Evolutionary conservation across 805 yeast species (phyloP).

Genomic region (Metschnikowia lunata): DNA sequence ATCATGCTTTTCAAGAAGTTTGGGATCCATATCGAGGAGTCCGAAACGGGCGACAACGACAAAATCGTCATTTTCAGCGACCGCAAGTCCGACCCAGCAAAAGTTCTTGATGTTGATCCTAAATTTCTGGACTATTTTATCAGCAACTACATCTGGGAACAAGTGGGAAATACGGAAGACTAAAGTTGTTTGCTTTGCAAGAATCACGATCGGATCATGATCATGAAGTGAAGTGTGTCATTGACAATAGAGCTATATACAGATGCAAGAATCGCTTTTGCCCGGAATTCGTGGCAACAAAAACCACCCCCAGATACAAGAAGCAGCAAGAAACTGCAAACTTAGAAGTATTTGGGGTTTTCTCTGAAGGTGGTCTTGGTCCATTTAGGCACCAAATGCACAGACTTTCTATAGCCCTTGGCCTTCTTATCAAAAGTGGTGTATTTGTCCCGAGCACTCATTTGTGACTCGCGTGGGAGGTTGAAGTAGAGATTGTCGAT

Average conservation of each 20-base stretch:
- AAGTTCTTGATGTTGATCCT: constrained; percentile 47
- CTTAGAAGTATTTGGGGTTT: constrained; percentile 66
- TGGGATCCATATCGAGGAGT: constrained; percentile 49
- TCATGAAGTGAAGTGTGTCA: no score
- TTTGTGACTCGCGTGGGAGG: constrained; percentile 76
- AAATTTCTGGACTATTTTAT: constrained; percentile 65
- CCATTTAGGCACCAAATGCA: constrained; percentile 89
- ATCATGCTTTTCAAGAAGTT: constrained; percentile 56
- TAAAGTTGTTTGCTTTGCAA: no score
- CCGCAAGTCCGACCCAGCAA: constrained; percentile 41
- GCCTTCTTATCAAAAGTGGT: constrained; percentile 74
- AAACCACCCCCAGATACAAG: background rate
- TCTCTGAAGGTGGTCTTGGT: constrained; percentile 77
- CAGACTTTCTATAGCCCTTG: constrained; percentile 79
- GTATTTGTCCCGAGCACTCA: constrained; percentile 81
- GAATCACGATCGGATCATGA: no score
- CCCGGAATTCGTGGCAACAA: no score
- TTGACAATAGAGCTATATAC: constrained; percentile 4
- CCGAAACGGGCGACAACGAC: constrained; percentile 20
- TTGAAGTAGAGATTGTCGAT: constrained; percentile 33
- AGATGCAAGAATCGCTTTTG: background rate
- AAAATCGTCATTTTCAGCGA: constrained; percentile 46
- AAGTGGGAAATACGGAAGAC: constrained; percentile 21
- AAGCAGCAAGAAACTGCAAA: background rate
- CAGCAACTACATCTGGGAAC: constrained; percentile 77